Evolutionary conservation across 139 green algal species (phyloP).

Genomic region (Closterium sp.): DNA sequence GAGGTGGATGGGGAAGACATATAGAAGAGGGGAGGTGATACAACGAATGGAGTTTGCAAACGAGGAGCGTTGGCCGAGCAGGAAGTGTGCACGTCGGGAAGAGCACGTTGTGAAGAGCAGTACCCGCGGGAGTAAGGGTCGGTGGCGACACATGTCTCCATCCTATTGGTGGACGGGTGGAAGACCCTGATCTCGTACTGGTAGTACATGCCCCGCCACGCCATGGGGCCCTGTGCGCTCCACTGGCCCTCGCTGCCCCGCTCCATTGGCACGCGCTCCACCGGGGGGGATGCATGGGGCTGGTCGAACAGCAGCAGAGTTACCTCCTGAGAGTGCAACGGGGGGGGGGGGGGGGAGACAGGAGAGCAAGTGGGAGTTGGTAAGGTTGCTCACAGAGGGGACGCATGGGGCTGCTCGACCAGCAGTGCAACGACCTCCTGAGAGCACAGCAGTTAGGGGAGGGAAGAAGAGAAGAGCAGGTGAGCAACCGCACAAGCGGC

Average conservation of each 20-base stretch:
- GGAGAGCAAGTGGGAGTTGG: neutral
- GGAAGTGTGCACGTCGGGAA: no score
- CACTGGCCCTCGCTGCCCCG: constrained; percentile 50
- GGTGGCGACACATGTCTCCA: constrained; percentile 57
- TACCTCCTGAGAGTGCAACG: constrained; percentile 1
- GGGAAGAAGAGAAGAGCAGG: no score
- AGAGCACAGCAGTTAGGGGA: no score
- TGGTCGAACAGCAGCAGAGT: constrained; percentile 28
- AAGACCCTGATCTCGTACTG: constrained; percentile 70
- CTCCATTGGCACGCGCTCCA: constrained; percentile 8
- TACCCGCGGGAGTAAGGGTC: constrained; percentile 77
- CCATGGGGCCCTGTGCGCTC: constrained; percentile 43
- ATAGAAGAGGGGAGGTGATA: no score
- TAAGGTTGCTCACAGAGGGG: neutral
- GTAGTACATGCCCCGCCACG: constrained; percentile 57
- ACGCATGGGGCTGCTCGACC: neutral
- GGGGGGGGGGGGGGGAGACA: neutral
- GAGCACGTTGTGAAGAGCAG: no score
- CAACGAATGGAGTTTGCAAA: no score
- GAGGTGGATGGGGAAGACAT: no score
- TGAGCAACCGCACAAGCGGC: no score
- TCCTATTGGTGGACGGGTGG: constrained; percentile 59
- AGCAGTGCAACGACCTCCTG: no score
- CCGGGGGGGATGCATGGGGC: neutral
- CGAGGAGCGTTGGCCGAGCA: no score